Percentiles rank a stretch among this genome's conserved stretches.
These are phyloP conservation scores for Linum trigynum DNA, from an alignment of 345 rosid species.

Conservation along the genomic window DNA sequence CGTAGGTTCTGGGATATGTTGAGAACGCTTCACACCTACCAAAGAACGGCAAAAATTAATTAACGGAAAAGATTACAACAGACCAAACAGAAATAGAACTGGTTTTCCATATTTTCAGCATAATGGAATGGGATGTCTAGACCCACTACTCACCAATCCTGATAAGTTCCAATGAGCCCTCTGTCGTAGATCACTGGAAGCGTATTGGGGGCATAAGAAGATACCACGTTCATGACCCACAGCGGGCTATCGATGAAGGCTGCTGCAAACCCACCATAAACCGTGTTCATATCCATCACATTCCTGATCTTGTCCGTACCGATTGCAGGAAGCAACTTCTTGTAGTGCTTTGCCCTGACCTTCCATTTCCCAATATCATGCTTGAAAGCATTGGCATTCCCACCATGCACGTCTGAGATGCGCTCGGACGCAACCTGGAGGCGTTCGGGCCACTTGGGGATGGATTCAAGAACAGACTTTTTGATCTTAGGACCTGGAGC, in stretches of 20 bases:
- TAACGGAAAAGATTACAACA: neutral
- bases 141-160: conserved; percentile 51
- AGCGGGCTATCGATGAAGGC: conserved; percentile 60
- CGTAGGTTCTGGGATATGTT: conserved; percentile 92
- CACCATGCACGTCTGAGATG: conserved; percentile 56
- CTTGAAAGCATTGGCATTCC: conserved; percentile 51
- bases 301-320: conserved; percentile 81
- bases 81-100: neutral
- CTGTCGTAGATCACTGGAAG: conserved; percentile 83
- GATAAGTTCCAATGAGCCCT: conserved; percentile 86
- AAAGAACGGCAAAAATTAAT: conserved; percentile 3
- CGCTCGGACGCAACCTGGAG: conserved; percentile 66
- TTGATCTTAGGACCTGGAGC: conserved; percentile 60
- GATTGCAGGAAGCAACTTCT: conserved; percentile 64
- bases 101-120: neutral
- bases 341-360: conserved; percentile 73
- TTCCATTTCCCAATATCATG: conserved; percentile 87
- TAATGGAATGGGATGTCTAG: neutral
- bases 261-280: conserved; percentile 88
- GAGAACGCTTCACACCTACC: conserved; percentile 98
- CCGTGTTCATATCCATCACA: conserved; percentile 99
- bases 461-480: conserved; percentile 47
- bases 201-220: conserved; percentile 72
- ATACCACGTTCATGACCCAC: conserved; percentile 95
- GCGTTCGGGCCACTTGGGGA: conserved; percentile 82